These are phyloP conservation scores for maize (Zea mays) DNA, from an alignment of 176 grass and related monocot genomes.

Conservation along the genomic window Zm-B73-REFERENCE-NAM-5.0 NC_050097.1:211910001-211910500, in stretches of 20 bases:
- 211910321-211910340: background rate
- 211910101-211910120: constrained; percentile 79
- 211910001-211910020: too few species aligned
- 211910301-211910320: background rate
- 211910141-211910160: constrained; percentile 33
- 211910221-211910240: background rate
- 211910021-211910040: too few species aligned
- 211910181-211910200: background rate
- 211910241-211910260: background rate
- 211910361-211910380: background rate
- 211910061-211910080: too few species aligned
- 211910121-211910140: constrained; percentile 79
- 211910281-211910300: background rate
- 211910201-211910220: background rate
- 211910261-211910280: background rate
- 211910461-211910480: constrained; percentile 88
- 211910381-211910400: background rate
- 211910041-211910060: too few species aligned
- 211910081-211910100: constrained; percentile 46
- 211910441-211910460: constrained; percentile 90
- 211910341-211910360: background rate
- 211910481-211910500: constrained; percentile 93
- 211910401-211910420: background rate
- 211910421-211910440: constrained; percentile 49
- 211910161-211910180: constrained; percentile 36